Conservation (phyloP, 176 grass and related monocot species). For the Aegilops sharonensis region DNA sequence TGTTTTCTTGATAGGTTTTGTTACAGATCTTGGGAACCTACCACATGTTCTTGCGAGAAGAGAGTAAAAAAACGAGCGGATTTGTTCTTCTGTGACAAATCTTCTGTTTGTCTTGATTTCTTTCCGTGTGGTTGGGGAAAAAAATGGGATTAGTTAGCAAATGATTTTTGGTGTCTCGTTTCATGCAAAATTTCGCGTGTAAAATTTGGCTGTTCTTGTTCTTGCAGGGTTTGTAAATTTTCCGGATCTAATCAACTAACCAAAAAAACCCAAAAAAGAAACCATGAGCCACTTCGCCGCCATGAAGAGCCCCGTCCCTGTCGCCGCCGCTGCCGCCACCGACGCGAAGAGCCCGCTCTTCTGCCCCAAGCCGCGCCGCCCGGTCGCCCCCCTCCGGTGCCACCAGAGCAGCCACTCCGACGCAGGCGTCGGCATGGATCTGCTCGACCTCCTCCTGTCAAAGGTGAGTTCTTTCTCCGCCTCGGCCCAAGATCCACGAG, state of each 20-base stretch:
- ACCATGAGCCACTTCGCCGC: conserved; percentile 76
- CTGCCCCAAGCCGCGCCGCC: conserved; percentile 88
- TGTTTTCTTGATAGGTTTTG: not conserved
- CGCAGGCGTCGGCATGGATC: conserved; percentile 46
- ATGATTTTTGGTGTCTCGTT: not conserved
- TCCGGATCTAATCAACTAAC: conserved; percentile 57
- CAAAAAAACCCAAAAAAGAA: not conserved
- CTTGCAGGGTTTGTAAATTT: conserved; percentile 30
- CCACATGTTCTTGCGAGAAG: not conserved
- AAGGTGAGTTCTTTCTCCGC: conserved; percentile 37
- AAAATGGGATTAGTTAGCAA: not conserved
- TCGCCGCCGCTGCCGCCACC: conserved; percentile 8
- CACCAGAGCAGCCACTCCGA: conserved; percentile 60
- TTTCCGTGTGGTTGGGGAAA: not conserved
- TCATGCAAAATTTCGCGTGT: not conserved
- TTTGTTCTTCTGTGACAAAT: not conserved
- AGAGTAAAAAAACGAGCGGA: no score
- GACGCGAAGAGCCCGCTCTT: conserved; percentile 68
- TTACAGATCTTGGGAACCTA: not conserved
- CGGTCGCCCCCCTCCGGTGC: conserved; percentile 54
- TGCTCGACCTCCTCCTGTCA: conserved; percentile 67
- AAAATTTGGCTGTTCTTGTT: not conserved
- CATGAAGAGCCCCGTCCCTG: conserved; percentile 63
- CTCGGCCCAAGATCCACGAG: not conserved
- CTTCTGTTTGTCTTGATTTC: not conserved